Base-by-base conservation (phyloP, 108 stramenopile species). In the Nannochloropsis oceanica region DNA sequence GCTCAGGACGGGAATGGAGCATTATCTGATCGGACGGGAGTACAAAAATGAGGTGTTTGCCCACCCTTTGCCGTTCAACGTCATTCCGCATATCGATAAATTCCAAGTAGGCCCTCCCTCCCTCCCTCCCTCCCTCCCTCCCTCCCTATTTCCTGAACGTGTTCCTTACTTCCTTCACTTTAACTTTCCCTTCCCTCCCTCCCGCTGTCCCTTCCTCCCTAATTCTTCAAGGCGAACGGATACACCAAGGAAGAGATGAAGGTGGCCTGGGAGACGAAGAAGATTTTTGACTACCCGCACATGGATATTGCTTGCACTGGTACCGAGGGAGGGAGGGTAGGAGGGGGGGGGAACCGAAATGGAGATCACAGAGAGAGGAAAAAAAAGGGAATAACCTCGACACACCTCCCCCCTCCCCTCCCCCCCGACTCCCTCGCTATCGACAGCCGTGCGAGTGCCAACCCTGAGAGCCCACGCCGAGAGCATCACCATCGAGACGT, bases 241-340 rank as follows among this genome's bases (percentile, higher is more conserved):
- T 99, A 99, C 89, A 99, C 98, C 87, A 97, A 97, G 94, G 98
- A 99, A 91, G 98, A 99, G 93, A 99, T 99, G 96, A 99, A 99
- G 91, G 98, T 97, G 13, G 94, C 95, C n/a, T 98, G 98, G 98
- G 98, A 98, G 90, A 93, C 94, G 26, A 92, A 96, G 81, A 98
- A 98, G 92, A 98, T 98, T 87, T 46, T 92, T 13, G 87, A 50
- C 86, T 42, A 81, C 81, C 88, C 88, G 27, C 84, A 88, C 79
- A 79, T 88, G 88, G 46, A 42, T 24, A 14, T 50, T 50, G 12
- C 46, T 13, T 50, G 46, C 46, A 50, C 46, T 13, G 46, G 46
- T 50, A 13, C 13, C 13, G 46, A 50, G 46, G 46, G 46, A 50
- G 46, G 46, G 46, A 50, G 46, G 46, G 46, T 13, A 14, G 46